phyloP scores from a whole-genome alignment of 176 grass and related monocot genomes.

The Carex myosuroides region DNA sequence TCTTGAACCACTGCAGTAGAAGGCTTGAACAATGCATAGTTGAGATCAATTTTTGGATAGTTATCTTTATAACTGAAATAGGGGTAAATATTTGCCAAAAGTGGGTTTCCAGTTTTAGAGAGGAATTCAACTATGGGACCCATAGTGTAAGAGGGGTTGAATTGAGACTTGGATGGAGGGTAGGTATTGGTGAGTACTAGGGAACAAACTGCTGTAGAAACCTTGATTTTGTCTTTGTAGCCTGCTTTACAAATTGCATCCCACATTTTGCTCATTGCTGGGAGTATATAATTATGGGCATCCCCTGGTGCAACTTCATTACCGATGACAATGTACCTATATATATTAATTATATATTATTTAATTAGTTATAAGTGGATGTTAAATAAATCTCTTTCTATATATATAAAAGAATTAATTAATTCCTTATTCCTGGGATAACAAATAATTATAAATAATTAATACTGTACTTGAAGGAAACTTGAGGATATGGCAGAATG shows the following conservation, averaged over 20 bases:
- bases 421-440: no score
- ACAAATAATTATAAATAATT: no score
- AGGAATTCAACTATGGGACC: constrained; percentile 43
- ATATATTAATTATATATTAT: no score
- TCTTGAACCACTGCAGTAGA: not conserved
- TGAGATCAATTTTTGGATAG: not conserved
- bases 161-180: constrained; percentile 41
- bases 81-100: constrained; percentile 68
- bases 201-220: constrained; percentile 53
- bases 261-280: constrained; percentile 53
- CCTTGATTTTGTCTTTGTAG: constrained; percentile 32
- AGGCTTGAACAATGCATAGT: not conserved
- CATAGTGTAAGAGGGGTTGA: constrained; percentile 27
- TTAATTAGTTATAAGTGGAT: no score
- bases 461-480: constrained; percentile 30
- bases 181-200: constrained; percentile 37
- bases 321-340: constrained; percentile 41
- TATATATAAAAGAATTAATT: no score
- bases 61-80: constrained; percentile 29
- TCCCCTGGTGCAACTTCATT: constrained; percentile 25
- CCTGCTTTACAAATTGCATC: constrained; percentile 18
- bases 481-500: constrained; percentile 24
- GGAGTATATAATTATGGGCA: constrained; percentile 13
- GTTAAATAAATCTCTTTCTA: no score
- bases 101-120: constrained; percentile 31